phyloP scores from a whole-genome alignment of 371 early-diverging fungal species.

The Lichtheimia corymbifera region DNA sequence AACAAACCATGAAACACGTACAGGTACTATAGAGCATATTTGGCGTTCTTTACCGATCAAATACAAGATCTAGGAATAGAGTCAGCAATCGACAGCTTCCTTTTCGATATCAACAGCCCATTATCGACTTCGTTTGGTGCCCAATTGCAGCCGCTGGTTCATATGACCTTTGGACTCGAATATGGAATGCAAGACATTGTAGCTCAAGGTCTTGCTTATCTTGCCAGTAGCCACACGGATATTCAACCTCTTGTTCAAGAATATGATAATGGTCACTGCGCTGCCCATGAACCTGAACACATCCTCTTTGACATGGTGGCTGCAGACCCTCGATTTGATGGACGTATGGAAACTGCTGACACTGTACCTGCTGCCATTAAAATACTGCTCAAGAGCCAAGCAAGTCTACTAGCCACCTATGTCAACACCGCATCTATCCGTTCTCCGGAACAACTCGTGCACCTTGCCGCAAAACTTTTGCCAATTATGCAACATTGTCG shows the following conservation, averaged over 20 bases:
- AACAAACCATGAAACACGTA: neutral
- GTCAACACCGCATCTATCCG: constrained; percentile 2
- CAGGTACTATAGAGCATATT: constrained; percentile 28
- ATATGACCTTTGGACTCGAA: constrained; percentile 44
- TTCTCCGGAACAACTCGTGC: neutral
- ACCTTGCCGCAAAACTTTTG: constrained; percentile 15
- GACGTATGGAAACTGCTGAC: constrained; percentile 33
- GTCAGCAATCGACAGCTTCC: constrained; percentile 22
- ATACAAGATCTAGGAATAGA: constrained; percentile 26
- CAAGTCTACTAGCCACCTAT: constrained; percentile 30
- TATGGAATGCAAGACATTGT: constrained; percentile 29
- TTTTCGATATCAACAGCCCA: constrained; percentile 13
- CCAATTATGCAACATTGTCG: constrained; percentile 14
- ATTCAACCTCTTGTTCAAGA: neutral
- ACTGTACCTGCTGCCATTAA: constrained; percentile 31
- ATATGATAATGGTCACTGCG: neutral
- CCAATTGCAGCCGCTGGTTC: constrained; percentile 42
- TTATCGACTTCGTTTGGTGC: constrained; percentile 31
- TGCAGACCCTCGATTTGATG: constrained; percentile 38
- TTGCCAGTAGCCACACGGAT: constrained; percentile 28
- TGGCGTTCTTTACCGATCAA: constrained; percentile 35
- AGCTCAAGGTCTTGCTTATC: constrained; percentile 39
- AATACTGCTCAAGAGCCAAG: constrained; percentile 33
- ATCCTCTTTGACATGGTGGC: constrained; percentile 33
- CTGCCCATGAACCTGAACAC: neutral